Evolutionary conservation across 768 basidiomycete genomes (phyloP).

Genomic region (Tulasnella sp.): DNA sequence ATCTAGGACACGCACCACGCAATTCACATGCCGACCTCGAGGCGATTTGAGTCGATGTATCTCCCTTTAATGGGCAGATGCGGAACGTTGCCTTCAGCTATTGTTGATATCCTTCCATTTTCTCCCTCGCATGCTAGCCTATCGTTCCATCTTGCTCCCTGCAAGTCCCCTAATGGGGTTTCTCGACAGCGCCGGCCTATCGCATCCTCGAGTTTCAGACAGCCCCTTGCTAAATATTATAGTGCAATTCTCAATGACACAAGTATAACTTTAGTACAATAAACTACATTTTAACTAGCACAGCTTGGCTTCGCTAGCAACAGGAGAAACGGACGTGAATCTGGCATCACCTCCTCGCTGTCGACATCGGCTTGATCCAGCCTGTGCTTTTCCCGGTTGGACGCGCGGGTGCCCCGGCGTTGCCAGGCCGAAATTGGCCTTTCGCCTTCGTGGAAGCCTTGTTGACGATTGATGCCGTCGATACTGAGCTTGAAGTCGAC

Average conservation of each 20-base stretch:
- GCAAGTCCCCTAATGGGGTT: too few species aligned
- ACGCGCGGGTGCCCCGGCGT: not conserved
- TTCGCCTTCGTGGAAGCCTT: not conserved
- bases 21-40: too few species aligned
- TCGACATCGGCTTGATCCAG: slow-evolving; percentile 16
- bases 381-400: not conserved
- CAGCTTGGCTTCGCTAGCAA: not conserved
- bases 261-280: slow-evolving; percentile 4
- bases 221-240: not conserved
- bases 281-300: not conserved
- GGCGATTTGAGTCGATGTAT: too few species aligned
- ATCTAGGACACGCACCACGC: too few species aligned
- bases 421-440: not conserved
- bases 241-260: not conserved
- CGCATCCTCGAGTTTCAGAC: not conserved
- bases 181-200: too few species aligned
- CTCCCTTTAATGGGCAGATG: too few species aligned
- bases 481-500: not conserved
- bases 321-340: not conserved
- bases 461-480: not conserved
- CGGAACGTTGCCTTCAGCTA: too few species aligned
- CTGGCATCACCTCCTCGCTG: not conserved
- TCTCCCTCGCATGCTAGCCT: too few species aligned
- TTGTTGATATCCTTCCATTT: too few species aligned
- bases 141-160: too few species aligned